Conservation (phyloP, 2,329 filamentous ascomycete species). For the Fusarium caatingaense region DNA sequence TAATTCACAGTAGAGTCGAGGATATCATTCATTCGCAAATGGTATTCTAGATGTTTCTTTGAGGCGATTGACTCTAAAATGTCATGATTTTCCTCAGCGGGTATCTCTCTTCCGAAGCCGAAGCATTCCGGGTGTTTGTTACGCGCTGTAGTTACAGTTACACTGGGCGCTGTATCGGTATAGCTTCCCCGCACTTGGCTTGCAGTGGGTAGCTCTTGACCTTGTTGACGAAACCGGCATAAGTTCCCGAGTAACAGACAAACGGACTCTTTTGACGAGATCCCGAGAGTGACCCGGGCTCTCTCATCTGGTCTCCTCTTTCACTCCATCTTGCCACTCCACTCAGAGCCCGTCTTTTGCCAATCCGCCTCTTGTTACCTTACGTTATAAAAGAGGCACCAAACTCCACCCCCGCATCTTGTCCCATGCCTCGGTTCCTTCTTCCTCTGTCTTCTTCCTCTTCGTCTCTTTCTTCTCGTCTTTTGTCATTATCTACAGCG, state of each 20-base stretch:
- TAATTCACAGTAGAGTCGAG: background rate
- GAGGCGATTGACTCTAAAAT: background rate
- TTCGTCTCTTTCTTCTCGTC: slow-evolving; percentile 13
- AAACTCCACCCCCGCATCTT: slow-evolving; percentile 38
- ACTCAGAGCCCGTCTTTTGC: slow-evolving; percentile 27
- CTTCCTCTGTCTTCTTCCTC: slow-evolving; percentile 4
- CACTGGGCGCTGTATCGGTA: slow-evolving; percentile 13
- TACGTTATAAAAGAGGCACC: background rate
- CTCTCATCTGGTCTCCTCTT: slow-evolving; percentile 1
- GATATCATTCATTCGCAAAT: background rate
- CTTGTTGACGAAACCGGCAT: slow-evolving; percentile 30
- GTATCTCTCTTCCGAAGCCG: background rate
- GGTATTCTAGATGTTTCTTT: background rate
- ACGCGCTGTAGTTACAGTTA: background rate
- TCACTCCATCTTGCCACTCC: slow-evolving; percentile 10
- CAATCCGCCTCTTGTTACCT: slow-evolving; percentile 22
- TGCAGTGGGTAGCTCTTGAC: slow-evolving; percentile 11
- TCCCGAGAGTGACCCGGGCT: slow-evolving; percentile 28
- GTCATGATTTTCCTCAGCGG: background rate
- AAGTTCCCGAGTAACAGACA: slow-evolving; percentile 24
- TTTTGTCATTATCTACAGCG: slow-evolving; percentile 20
- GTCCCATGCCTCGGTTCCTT: slow-evolving; percentile 29
- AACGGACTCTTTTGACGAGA: slow-evolving; percentile 21
- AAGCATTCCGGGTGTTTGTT: slow-evolving; percentile 2
- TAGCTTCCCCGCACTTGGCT: slow-evolving; percentile 39